phyloP scores from a whole-genome alignment of 148 eudicot genomes.

The Persicaria maculosa region DNA sequence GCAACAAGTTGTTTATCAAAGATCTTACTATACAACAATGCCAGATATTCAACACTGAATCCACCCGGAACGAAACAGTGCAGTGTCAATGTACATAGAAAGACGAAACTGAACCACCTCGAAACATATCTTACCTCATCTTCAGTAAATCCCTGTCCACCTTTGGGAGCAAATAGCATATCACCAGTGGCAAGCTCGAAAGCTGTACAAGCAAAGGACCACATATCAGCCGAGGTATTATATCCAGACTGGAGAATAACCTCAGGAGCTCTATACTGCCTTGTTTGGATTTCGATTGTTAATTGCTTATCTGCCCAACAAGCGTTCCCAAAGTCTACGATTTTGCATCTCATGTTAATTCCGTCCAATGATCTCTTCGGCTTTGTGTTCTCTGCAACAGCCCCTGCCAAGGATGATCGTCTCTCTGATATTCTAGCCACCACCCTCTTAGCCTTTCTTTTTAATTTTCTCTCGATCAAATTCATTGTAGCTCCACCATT shows the following conservation, averaged over 20 bases:
- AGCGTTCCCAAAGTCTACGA: slow-evolving; percentile 97
- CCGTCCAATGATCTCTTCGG: slow-evolving; percentile 60
- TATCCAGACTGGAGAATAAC: slow-evolving; percentile 78
- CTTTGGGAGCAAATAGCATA: slow-evolving; percentile 86
- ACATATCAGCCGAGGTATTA: slow-evolving; percentile 74
- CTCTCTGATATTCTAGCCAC: slow-evolving; percentile 19
- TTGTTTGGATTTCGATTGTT: slow-evolving; percentile 86
- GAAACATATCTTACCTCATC: slow-evolving; percentile 60
- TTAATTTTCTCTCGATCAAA: slow-evolving; percentile 17
- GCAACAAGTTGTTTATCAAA: not conserved
- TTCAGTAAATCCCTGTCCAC: slow-evolving; percentile 69
- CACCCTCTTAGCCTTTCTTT: slow-evolving; percentile 18
- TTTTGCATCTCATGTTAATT: slow-evolving; percentile 70
- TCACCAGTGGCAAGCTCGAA: slow-evolving; percentile 99
- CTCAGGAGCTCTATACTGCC: slow-evolving; percentile 98
- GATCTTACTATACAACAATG: not conserved
- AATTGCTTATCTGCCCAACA: slow-evolving; percentile 78
- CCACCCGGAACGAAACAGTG: not conserved
- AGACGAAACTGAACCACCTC: not conserved
- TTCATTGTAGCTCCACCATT: slow-evolving; percentile 18
- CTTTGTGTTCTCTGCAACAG: slow-evolving; percentile 28
- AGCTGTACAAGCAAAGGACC: slow-evolving; percentile 97
- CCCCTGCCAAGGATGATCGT: slow-evolving; percentile 51
- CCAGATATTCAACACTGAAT: not conserved
- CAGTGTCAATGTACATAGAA: not conserved